A percentile compares a stretch with the other conserved stretches of the same genome.
phyloP scores from a whole-genome alignment of 192 early-diverging fungal genomes.

The Gryganskiella cystojenkinii region DNA sequence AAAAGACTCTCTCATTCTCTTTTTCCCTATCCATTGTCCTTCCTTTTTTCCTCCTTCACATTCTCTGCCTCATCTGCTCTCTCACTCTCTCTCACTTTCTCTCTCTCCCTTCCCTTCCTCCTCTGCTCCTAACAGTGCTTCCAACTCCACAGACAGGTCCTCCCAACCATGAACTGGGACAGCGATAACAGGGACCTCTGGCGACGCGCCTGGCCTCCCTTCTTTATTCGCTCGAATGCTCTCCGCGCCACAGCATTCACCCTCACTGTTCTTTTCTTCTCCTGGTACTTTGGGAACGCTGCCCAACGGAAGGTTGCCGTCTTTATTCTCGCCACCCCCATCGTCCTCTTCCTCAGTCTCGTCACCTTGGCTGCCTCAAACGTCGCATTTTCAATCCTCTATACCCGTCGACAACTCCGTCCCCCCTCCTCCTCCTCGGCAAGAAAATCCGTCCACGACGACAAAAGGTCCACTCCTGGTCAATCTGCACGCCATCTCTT shows the following conservation, averaged over 20 bases:
- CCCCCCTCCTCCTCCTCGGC: background rate
- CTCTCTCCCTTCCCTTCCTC: slow-evolving; percentile 14
- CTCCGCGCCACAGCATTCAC: background rate
- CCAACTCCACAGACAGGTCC: background rate
- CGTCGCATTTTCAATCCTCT: slow-evolving; percentile 43
- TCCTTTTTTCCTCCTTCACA: too few relatives aligned
- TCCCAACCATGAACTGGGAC: background rate
- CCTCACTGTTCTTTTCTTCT: background rate
- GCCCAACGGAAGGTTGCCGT: background rate
- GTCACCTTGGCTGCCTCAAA: slow-evolving; percentile 37
- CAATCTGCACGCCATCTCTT: slow-evolving; percentile 31
- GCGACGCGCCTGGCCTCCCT: background rate
- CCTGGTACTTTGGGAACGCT: slow-evolving; percentile 26
- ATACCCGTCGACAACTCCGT: slow-evolving; percentile 22
- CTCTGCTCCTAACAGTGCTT: background rate
- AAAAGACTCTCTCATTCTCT: too few relatives aligned
- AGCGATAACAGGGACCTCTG: background rate
- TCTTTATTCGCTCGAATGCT: background rate
- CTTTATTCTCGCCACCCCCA: slow-evolving; percentile 28
- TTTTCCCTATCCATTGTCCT: too few relatives aligned
- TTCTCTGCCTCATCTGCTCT: too few relatives aligned
- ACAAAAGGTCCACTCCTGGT: slow-evolving; percentile 24
- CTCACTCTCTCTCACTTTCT: too few relatives aligned
- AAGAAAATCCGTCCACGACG: background rate
- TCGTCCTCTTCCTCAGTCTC: slow-evolving; percentile 20